A percentile compares a stretch with the other conserved stretches of the same genome.
phyloP scores from a whole-genome alignment of 495 filamentous ascomycete genomes.

The Aspergillus nanangensis region DNA sequence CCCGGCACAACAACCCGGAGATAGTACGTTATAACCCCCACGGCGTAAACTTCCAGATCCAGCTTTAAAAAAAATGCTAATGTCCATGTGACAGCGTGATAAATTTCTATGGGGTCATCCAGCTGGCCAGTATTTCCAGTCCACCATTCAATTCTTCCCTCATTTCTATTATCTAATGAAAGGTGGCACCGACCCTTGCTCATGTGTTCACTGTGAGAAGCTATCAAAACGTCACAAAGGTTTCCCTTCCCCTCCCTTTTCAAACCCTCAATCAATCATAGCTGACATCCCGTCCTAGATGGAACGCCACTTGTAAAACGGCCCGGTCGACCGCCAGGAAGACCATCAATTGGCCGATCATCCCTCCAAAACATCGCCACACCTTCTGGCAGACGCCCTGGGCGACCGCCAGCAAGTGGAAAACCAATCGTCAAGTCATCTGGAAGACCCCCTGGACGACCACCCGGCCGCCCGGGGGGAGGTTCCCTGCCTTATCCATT shows the following conservation, averaged over 20 bases:
- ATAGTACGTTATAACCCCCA: constrained; percentile 24
- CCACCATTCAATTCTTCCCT: constrained; percentile 48
- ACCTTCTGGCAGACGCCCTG: not conserved
- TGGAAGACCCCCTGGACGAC: constrained; percentile 11
- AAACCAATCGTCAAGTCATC: constrained; percentile 1
- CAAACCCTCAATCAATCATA: not conserved
- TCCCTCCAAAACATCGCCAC: not conserved
- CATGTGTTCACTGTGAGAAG: constrained; percentile 34
- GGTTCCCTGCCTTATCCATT: not conserved
- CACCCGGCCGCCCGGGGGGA: constrained; percentile 2
- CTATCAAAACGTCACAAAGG: constrained; percentile 11
- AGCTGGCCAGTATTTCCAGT: constrained; percentile 43
- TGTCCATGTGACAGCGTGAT: constrained; percentile 33
- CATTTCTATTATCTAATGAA: constrained; percentile 57
- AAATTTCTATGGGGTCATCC: constrained; percentile 55
- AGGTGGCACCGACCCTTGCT: constrained; percentile 27
- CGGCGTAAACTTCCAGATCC: not conserved
- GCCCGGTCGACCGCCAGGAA: constrained; percentile 16
- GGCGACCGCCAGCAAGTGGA: not conserved
- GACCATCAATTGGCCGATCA: constrained; percentile 4
- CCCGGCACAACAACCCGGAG: constrained; percentile 30
- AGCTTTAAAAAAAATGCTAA: constrained; percentile 2
- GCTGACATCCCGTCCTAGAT: not conserved
- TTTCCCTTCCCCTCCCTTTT: not conserved
- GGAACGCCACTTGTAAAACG: constrained; percentile 9